These are phyloP conservation scores for Pascua guehoae DNA, from an alignment of 1,284 basidiomycete species.

Conservation along the genomic window DNA sequence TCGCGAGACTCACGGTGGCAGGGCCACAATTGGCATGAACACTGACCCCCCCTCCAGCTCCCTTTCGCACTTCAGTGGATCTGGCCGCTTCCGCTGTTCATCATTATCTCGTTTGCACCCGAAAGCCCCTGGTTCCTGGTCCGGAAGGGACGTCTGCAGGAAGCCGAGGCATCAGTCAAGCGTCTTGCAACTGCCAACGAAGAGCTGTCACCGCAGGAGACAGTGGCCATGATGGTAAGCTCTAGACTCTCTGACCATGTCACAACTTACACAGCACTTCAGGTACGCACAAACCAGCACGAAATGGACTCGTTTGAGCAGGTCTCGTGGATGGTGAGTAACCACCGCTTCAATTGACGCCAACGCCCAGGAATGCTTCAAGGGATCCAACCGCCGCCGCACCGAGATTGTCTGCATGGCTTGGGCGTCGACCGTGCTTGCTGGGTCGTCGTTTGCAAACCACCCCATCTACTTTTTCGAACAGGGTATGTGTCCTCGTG, in stretches of 20 bases:
- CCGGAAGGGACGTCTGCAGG: conserved; percentile 38
- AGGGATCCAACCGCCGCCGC: conserved; percentile 46
- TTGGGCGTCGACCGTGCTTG: conserved; percentile 22
- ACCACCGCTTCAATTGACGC: conserved; percentile 31
- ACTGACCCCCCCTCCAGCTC: conserved; percentile 19
- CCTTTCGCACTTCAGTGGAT: conserved; percentile 23
- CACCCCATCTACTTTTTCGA: conserved; percentile 10
- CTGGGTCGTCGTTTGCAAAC: conserved; percentile 19
- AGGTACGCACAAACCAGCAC: conserved; percentile 36
- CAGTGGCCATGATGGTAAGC: conserved; percentile 25
- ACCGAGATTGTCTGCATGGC: conserved; percentile 46
- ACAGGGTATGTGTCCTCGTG: neutral
- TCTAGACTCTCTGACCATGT: conserved; percentile 40
- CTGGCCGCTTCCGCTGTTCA: conserved; percentile 21
- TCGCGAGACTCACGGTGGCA: conserved; percentile 15
- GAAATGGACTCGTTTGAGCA: conserved; percentile 26
- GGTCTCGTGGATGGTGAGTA: conserved; percentile 11
- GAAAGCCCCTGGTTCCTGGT: conserved; percentile 23
- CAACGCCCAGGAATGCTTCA: conserved; percentile 51
- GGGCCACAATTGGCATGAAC: conserved; percentile 23
- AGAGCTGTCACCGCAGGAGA: conserved; percentile 25
- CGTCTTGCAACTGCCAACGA: conserved; percentile 35
- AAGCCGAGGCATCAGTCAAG: conserved; percentile 37
- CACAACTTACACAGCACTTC: conserved; percentile 35
- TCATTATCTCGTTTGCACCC: conserved; percentile 14